Evolutionary conservation across 352 stramenopile species (phyloP).

Genomic region (Phytopythium ostracodes): DNA sequence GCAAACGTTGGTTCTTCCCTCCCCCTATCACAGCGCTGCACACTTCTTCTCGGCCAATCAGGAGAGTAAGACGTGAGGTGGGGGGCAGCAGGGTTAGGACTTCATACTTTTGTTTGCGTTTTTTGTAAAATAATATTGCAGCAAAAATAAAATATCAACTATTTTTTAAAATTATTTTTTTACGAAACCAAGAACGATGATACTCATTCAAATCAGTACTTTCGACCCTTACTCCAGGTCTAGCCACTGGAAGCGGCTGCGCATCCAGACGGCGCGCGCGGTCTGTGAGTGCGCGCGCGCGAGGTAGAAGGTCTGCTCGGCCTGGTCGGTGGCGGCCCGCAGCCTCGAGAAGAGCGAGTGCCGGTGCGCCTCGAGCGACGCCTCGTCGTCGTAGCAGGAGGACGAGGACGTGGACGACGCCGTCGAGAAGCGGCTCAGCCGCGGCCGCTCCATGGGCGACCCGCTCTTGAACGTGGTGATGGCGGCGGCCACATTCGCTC

Average conservation of each 20-base stretch:
- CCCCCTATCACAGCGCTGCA: too few relatives aligned
- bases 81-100: too few relatives aligned
- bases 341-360: constrained; percentile 35
- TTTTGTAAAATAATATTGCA: too few relatives aligned
- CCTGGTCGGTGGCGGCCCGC: constrained; percentile 29
- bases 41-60: too few relatives aligned
- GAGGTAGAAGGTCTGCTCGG: constrained; percentile 39
- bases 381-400: constrained; percentile 21
- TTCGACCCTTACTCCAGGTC: background rate
- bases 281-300: constrained; percentile 32
- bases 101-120: too few relatives aligned
- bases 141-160: too few relatives aligned
- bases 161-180: too few relatives aligned
- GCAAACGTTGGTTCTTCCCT: too few relatives aligned
- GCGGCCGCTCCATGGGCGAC: constrained; percentile 8
- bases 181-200: too few relatives aligned
- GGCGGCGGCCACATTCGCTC: too few relatives aligned
- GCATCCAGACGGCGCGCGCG: constrained; percentile 24
- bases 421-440: constrained; percentile 24
- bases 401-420: constrained; percentile 26
- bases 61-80: too few relatives aligned
- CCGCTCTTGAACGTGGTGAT: background rate
- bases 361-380: constrained; percentile 26
- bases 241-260: constrained; percentile 14
- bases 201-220: too few relatives aligned